Base-by-base conservation (phyloP, 2,329 filamentous ascomycete species). In the Monilinia fructicola region DNA sequence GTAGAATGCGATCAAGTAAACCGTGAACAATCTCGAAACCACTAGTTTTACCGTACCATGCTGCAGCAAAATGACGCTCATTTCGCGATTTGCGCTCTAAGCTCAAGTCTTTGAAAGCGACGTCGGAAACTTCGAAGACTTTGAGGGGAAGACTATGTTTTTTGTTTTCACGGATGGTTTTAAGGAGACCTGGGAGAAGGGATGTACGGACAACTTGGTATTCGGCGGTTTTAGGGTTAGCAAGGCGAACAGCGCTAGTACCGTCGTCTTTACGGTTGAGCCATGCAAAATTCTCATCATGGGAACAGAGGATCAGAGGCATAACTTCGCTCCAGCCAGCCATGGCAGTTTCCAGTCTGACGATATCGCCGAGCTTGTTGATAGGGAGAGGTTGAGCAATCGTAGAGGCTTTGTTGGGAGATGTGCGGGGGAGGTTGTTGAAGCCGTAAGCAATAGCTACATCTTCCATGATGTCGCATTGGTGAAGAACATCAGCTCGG, bases 391-490 rank as follows among this genome's bases (percentile, higher is more conserved):
- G 92, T 67, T 92, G 90, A 56, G 92, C 96, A 69, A 97, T 87
- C 7, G 92, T 95, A 65, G 90, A 90, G 31, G 91, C 90, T 76
- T 93, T 93, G 78, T 89, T 93, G 11, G 93, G 93, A 75, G 94
- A 92, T 59, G 90, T 88, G 63, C 93, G 89, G 1, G 94, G 93
- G 23, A 99, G 88, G 70, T 91, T 92, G 84, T 99, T 99, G 85
- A 97, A 99, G 71, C 96, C 95, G 78, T 98, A 97, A 64, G 92
- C 93, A 71, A 99, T 95, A 52, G 93, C 95, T 26, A 96, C 89
- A 77, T 99, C 96, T 81, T 99, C 95, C 94, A 99, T 99, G 72
- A 99, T 91, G 77, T 99, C 95, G 74, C 93, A 96, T 76, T 97
- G 91, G 79, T 99, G 95, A 42, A 99, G 87, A 53, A 99, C 90